Percentiles rank a stretch among this genome's conserved stretches.
Conservation (phyloP, 306 rosid species). For the Acacia acuminata region DNA sequence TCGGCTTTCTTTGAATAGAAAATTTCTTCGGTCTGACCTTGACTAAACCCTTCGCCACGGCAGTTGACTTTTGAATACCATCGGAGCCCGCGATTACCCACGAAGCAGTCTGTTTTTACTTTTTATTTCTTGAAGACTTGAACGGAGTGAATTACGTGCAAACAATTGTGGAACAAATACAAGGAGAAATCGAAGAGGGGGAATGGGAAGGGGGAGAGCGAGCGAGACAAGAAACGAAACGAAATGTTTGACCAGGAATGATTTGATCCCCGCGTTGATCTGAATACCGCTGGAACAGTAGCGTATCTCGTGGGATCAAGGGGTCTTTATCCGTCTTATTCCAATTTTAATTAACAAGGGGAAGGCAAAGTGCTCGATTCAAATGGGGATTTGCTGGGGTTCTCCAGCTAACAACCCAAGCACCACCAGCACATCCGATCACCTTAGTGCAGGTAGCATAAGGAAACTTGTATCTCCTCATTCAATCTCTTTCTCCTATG, state of each 20-base stretch:
- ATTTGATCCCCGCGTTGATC: background rate
- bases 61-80: background rate
- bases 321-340: background rate
- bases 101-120: background rate
- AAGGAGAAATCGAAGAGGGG: background rate
- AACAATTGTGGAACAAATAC: background rate
- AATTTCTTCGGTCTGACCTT: background rate
- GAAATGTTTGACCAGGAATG: background rate
- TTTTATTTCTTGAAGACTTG: background rate
- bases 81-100: background rate
- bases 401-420: constrained; percentile 36
- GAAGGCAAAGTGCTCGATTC: background rate
- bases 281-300: background rate
- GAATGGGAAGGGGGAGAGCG: background rate
- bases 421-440: constrained; percentile 48
- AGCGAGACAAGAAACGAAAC: background rate
- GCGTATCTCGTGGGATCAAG: background rate
- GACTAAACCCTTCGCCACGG: background rate
- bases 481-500: background rate
- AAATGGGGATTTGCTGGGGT: constrained; percentile 91
- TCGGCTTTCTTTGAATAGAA: background rate
- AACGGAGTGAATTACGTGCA: background rate
- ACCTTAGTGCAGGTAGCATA: constrained; percentile 50
- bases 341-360: background rate
- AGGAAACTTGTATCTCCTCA: background rate